These are phyloP conservation scores for Botrytis fragariae DNA, from an alignment of 2,329 filamentous ascomycete species.

Conservation along the genomic window DNA sequence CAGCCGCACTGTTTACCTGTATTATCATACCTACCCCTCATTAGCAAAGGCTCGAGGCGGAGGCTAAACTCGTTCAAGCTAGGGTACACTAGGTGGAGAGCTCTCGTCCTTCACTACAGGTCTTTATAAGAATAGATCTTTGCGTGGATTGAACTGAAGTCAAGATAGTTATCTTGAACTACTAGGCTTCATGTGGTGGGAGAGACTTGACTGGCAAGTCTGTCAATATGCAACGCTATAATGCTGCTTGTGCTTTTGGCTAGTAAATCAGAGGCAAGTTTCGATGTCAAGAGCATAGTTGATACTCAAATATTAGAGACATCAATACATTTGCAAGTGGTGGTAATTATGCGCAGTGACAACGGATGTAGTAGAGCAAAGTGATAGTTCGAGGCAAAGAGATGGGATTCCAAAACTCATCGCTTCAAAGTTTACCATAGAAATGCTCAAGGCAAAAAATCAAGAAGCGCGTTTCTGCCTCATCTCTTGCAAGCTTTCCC, in stretches of 20 bases:
- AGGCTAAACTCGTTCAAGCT: neutral
- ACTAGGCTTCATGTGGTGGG: neutral
- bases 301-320: neutral
- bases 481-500: no score
- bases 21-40: neutral
- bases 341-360: rapidly evolving
- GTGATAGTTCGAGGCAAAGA: neutral
- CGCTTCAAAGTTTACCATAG: no score
- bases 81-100: rapidly evolving
- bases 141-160: neutral
- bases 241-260: neutral
- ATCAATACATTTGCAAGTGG: neutral
- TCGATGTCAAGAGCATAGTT: neutral
- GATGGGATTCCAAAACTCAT: neutral
- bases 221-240: neutral
- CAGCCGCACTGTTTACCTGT: neutral
- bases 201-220: neutral
- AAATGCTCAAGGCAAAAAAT: no score
- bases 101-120: rapidly evolving
- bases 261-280: neutral
- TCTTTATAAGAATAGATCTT: neutral
- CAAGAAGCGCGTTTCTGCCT: no score
- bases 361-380: neutral
- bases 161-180: neutral
- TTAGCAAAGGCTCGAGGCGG: rapidly evolving